Evolutionary conservation across 1,284 basidiomycete genomes (phyloP).

Genomic region (Cystodermella granulosa): DNA sequence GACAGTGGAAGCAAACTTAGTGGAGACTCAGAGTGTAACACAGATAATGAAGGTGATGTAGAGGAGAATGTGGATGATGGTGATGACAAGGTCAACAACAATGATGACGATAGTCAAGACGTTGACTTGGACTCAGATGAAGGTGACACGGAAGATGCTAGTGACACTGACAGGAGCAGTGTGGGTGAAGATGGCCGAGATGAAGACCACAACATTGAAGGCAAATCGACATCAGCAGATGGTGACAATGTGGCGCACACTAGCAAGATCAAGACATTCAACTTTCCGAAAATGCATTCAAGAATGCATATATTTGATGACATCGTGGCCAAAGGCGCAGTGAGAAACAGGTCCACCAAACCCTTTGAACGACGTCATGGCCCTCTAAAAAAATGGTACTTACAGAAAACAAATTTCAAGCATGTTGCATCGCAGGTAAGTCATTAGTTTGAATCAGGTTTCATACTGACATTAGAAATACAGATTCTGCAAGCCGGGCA

Average conservation of each 20-base stretch:
- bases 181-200: too few species aligned
- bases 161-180: too few species aligned
- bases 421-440: constrained; percentile 9
- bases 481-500: neutral
- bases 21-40: too few species aligned
- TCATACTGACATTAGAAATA: neutral
- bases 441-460: neutral
- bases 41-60: too few species aligned
- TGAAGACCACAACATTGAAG: neutral
- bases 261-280: constrained; percentile 3
- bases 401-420: constrained; percentile 25
- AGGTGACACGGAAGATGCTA: too few species aligned
- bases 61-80: too few species aligned
- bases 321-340: constrained; percentile 7
- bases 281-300: constrained; percentile 8
- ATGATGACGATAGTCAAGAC: too few species aligned
- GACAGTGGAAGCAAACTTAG: too few species aligned
- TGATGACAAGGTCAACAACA: too few species aligned
- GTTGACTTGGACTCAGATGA: too few species aligned
- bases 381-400: constrained; percentile 18
- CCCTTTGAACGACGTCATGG: constrained; percentile 9
- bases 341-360: constrained; percentile 6
- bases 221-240: neutral
- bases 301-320: constrained; percentile 7
- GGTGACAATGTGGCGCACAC: too few species aligned